Evolutionary conservation across 768 basidiomycete genomes (phyloP).

Genomic region (Pisolithus albus): DNA sequence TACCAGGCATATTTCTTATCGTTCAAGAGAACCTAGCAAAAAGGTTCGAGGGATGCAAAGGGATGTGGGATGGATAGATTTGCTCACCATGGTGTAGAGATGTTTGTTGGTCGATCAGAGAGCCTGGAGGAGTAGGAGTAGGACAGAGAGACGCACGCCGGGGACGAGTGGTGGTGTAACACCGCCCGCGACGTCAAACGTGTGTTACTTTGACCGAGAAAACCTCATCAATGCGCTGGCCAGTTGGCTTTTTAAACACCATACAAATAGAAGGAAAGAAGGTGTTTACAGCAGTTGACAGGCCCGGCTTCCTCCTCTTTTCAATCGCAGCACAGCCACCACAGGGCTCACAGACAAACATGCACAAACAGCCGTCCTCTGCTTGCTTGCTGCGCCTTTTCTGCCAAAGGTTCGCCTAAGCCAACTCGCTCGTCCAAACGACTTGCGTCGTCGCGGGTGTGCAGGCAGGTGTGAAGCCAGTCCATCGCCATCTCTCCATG

Average conservation of each 20-base stretch:
- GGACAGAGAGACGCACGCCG: conserved; percentile 13
- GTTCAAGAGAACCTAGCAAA: conserved; percentile 57
- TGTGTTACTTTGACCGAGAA: conserved; percentile 41
- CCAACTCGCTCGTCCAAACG: too few relatives aligned
- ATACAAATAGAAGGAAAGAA: conserved; percentile 27
- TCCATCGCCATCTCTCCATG: not conserved
- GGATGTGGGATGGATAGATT: not conserved
- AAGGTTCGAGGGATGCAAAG: not conserved
- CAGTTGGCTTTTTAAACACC: conserved; percentile 39
- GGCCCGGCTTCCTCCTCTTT: conserved; percentile 21
- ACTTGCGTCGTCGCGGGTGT: too few relatives aligned
- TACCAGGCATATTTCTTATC: conserved; percentile 82
- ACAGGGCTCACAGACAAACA: conserved; percentile 14
- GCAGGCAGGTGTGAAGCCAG: too few relatives aligned
- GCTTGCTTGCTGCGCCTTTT: conserved; percentile 26
- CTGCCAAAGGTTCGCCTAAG: conserved; percentile 18
- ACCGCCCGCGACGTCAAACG: conserved; percentile 55
- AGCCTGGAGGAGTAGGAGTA: conserved; percentile 1
- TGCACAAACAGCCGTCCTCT: conserved; percentile 6
- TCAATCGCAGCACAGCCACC: too few relatives aligned
- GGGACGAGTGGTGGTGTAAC: conserved; percentile 34
- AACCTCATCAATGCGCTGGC: conserved; percentile 21
- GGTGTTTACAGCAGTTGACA: conserved; percentile 51
- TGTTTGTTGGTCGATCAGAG: conserved; percentile 10
- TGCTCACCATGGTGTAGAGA: conserved; percentile 38